These are phyloP conservation scores for Lentinula guzmanii DNA, from an alignment of 768 basidiomycete species.

Conservation along the genomic window DNA sequence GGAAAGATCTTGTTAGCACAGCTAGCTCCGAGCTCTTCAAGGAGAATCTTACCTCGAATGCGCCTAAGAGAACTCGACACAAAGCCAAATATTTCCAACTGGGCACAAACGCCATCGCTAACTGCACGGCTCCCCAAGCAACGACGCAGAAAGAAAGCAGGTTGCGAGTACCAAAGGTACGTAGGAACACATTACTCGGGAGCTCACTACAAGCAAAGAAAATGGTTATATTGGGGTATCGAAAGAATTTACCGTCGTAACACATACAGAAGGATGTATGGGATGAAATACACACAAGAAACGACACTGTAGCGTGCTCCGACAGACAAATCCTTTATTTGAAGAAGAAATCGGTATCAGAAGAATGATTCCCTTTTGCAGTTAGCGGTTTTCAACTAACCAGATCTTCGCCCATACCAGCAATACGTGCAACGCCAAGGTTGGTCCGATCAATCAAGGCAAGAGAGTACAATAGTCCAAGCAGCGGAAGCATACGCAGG, in stretches of 20 bases:
- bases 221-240: no score
- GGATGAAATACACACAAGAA: slow-evolving; percentile 13
- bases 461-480: slow-evolving; percentile 27
- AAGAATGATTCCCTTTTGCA: neutral
- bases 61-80: slow-evolving; percentile 10
- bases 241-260: neutral
- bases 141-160: slow-evolving; percentile 10
- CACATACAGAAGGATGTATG: slow-evolving; percentile 11
- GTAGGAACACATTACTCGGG: slow-evolving; percentile 8
- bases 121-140: slow-evolving; percentile 12
- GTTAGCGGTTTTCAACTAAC: slow-evolving; percentile 11
- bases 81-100: slow-evolving; percentile 8
- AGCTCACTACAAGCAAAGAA: slow-evolving; percentile 2
- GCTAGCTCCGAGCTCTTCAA: neutral
- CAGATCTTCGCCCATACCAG: slow-evolving; percentile 30
- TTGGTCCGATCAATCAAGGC: slow-evolving; percentile 30
- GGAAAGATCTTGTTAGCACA: neutral
- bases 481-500: slow-evolving; percentile 27
- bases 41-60: slow-evolving; percentile 7
- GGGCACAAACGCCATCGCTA: slow-evolving; percentile 10
- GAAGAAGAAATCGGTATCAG: neutral
- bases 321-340: slow-evolving; percentile 6
- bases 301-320: slow-evolving; percentile 10
- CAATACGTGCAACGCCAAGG: slow-evolving; percentile 26
- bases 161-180: slow-evolving; percentile 7